phyloP scores from a whole-genome alignment of 768 basidiomycete species.

The Lentinula edodes region DNA sequence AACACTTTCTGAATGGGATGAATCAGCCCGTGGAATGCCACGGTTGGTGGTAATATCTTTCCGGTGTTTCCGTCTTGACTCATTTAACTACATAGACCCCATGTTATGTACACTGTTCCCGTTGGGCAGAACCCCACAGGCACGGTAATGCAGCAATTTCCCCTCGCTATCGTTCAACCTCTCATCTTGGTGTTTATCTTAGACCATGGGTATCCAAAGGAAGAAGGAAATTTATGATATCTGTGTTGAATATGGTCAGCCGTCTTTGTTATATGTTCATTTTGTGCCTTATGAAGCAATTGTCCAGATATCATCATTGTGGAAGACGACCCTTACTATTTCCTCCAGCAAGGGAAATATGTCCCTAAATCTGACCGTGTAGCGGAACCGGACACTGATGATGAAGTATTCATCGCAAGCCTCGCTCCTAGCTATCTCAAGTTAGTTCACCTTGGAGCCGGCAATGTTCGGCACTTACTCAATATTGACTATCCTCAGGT shows the following conservation, averaged over 20 bases:
- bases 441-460: slow-evolving; percentile 19
- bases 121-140: slow-evolving; percentile 87
- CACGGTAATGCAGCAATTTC: slow-evolving; percentile 34
- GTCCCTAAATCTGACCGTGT: slow-evolving; percentile 33
- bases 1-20: slow-evolving; percentile 64
- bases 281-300: background rate
- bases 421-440: slow-evolving; percentile 61
- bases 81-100: slow-evolving; percentile 38
- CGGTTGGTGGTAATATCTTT: slow-evolving; percentile 31
- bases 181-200: background rate
- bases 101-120: slow-evolving; percentile 70
- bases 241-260: slow-evolving; percentile 70
- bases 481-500: slow-evolving; percentile 21
- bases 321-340: slow-evolving; percentile 80
- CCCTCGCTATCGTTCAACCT: background rate
- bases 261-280: background rate
- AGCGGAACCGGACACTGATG: slow-evolving; percentile 19
- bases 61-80: background rate
- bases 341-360: slow-evolving; percentile 61
- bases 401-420: slow-evolving; percentile 41
- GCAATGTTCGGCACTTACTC: no score
- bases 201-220: slow-evolving; percentile 57
- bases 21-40: slow-evolving; percentile 43
- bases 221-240: slow-evolving; percentile 81
- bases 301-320: slow-evolving; percentile 64